Evolutionary conservation across 371 early-diverging fungal species (phyloP), one percentile per base, ranked within the genome.

Genomic region (Saksenaea vasiformis): DNA sequence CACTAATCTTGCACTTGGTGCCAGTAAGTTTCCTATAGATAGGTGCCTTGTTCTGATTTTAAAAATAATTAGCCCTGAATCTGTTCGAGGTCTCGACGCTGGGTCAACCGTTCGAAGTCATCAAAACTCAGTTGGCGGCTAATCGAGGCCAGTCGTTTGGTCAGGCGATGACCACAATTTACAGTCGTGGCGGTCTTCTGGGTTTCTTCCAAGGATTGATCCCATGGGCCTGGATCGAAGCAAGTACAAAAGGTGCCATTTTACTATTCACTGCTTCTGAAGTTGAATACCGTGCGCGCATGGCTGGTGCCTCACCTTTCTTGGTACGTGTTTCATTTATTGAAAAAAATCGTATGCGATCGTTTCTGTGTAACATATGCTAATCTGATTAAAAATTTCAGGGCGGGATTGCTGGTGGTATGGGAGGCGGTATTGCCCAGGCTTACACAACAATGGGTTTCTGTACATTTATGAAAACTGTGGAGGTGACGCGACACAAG

Each of bases 391-490:
- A 28, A 17, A 62, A 27, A 54, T 27, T 65, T 71, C 35, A 84
- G 79, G 89, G 93, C 17, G 97, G 97, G 58, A 86, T 97, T 61
- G 59, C 93, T 17, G 97, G 96, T 58, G 98, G 98, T 19, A 93
- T 96, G 91, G 92, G 88, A 54, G 95, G 95, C 54, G 95, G 95
- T 72, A 80, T 95, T 51, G 88, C 90, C 24, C 92, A 95, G 82
- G 97, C 98, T 0, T 96, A 98, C 83, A 89, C 95, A 34, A 97
- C 98, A 27, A 98, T 97, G 97, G 97, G 98, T 5, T 97, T 97
- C 80, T 97, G 97, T 81, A 98, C 98, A 0, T 98, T 97, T 75
- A 98, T 98, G 98, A 97, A 97, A 79, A 98, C 98, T 1, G 98
- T 98, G 17, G 98, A 98, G 69, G 96, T 98, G 47, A 98, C 98